Evolutionary conservation across 257 asterid species (phyloP).

Genomic region (Lycium barbarum): DNA sequence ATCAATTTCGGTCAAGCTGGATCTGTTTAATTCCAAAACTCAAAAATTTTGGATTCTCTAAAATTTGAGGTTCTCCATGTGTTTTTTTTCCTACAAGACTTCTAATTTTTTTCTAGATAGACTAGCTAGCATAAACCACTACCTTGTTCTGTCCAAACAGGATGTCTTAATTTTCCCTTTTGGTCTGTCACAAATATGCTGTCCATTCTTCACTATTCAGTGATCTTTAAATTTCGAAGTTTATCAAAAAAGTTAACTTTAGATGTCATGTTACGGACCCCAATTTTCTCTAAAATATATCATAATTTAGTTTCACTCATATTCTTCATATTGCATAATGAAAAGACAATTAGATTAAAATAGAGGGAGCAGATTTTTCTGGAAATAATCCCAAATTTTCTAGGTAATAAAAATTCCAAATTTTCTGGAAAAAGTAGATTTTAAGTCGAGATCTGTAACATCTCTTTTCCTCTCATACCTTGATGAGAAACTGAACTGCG

Average conservation of each 20-base stretch:
- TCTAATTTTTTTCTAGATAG: neutral
- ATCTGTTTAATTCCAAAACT: neutral
- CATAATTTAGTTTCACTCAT: neutral
- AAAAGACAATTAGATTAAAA: neutral
- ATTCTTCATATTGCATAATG: neutral
- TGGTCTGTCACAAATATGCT: neutral
- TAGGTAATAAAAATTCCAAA: neutral
- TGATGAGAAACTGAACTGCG: neutral
- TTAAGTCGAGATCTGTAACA: neutral
- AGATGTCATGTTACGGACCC: neutral
- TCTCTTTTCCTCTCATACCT: neutral
- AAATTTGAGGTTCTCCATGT: neutral
- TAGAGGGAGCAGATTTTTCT: neutral
- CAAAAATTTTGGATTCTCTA: neutral
- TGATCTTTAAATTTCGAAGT: neutral
- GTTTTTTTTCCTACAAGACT: neutral
- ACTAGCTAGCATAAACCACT: neutral
- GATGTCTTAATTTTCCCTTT: neutral
- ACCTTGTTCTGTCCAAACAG: neutral
- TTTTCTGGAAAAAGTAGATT: neutral
- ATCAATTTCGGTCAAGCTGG: neutral
- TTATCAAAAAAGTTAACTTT: conserved; percentile 16
- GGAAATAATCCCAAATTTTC: neutral
- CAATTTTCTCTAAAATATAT: neutral
- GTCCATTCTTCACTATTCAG: neutral